These are phyloP conservation scores for Barnettozyma vustinii DNA, from an alignment of 805 yeast species.

Conservation along the genomic window DNA sequence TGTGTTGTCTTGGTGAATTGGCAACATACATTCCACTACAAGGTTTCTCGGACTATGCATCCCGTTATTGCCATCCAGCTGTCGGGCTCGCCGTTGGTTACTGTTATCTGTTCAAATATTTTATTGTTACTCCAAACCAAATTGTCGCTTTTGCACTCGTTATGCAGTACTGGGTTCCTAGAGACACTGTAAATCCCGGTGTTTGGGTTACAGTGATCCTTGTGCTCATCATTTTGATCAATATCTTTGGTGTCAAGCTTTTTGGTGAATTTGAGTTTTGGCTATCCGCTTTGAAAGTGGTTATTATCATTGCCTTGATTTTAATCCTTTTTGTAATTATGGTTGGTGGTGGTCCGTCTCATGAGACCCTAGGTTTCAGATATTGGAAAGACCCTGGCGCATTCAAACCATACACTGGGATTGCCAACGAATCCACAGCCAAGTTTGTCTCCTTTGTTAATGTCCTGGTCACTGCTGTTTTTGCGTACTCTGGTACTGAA, in stretches of 20 bases:
- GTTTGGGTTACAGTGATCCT: conserved; percentile 50
- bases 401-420: conserved; percentile 29
- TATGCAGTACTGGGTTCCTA: conserved; percentile 40
- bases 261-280: conserved; percentile 53
- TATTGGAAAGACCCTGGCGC: conserved; percentile 69
- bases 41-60: conserved; percentile 54
- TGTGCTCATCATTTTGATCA: conserved; percentile 36
- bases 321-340: conserved; percentile 55
- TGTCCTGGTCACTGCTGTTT: conserved; percentile 59
- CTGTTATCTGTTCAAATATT: conserved; percentile 16
- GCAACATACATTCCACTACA: conserved; percentile 59
- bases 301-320: conserved; percentile 58
- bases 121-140: conserved; percentile 29
- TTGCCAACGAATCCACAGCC: conserved; percentile 39
- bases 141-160: conserved; percentile 50
- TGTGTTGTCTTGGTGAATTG: conserved; percentile 62
- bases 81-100: conserved; percentile 23
- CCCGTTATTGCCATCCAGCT: conserved; percentile 31
- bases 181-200: conserved; percentile 40
- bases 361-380: conserved; percentile 66
- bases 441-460: conserved; percentile 46
- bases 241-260: conserved; percentile 45
- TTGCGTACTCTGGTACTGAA: conserved; percentile 69
- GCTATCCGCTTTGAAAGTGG: conserved; percentile 41
- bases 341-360: conserved; percentile 71